Conservation (phyloP, 208 protist genomes). For the Acanthamoeba quina region DNA sequence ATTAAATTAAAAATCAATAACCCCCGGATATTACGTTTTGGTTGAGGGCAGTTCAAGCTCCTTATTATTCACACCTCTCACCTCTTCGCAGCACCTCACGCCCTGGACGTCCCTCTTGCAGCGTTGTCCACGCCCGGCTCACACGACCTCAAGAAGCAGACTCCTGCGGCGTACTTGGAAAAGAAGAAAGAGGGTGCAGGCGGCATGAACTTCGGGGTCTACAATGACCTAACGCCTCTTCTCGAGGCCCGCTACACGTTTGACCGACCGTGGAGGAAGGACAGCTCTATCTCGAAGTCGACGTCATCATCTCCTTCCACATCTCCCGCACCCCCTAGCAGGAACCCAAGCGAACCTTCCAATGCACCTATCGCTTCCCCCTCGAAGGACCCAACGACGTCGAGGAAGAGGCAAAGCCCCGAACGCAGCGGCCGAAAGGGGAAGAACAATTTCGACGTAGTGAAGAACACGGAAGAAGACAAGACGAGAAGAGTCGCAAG, state of each 20-base stretch:
- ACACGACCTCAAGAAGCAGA: too few relatives aligned
- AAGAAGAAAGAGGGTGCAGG: not conserved
- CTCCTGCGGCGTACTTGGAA: not conserved
- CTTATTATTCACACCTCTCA: not conserved
- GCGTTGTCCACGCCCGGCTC: too few relatives aligned
- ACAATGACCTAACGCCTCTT: constrained; percentile 14
- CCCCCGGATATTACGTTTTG: not conserved
- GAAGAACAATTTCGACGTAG: not conserved
- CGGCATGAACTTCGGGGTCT: constrained; percentile 13
- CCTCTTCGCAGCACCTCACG: not conserved
- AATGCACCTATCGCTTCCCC: too few relatives aligned
- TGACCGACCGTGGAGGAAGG: not conserved
- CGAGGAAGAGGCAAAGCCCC: too few relatives aligned
- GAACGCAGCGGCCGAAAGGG: not conserved
- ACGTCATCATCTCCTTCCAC: not conserved
- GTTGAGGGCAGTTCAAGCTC: not conserved
- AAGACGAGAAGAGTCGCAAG: not conserved
- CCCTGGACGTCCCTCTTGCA: not conserved
- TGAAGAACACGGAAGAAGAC: not conserved
- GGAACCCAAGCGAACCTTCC: too few relatives aligned
- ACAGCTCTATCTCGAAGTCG: not conserved
- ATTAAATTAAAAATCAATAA: not conserved
- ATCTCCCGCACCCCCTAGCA: not conserved
- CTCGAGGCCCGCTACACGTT: constrained; percentile 37
- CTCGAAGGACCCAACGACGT: too few relatives aligned